These are phyloP conservation scores for Diaporthe caulivora DNA, from an alignment of 2,329 filamentous ascomycete species.

Conservation along the genomic window DNA sequence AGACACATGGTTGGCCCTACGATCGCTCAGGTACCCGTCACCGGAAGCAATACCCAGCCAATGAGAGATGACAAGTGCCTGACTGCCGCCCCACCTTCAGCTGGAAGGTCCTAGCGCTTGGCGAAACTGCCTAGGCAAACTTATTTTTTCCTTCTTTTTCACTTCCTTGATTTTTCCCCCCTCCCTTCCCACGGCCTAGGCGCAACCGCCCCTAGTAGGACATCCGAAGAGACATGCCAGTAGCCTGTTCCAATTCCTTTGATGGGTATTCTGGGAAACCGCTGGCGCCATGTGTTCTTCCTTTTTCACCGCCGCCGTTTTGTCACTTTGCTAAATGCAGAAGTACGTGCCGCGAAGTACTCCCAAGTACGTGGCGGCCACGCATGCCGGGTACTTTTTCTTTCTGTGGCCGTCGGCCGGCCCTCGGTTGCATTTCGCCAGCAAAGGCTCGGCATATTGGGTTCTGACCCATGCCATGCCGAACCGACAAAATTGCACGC, in stretches of 20 bases:
- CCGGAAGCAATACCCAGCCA: constrained; percentile 48
- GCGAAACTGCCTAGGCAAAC: constrained; percentile 28
- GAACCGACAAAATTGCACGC: not conserved
- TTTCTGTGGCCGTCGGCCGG: not conserved
- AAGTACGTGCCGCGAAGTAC: not conserved
- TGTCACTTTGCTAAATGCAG: not conserved
- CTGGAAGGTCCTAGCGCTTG: constrained; percentile 34
- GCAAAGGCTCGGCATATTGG: not conserved
- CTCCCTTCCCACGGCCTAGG: not conserved
- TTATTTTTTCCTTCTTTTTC: constrained; percentile 31
- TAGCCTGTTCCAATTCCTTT: constrained; percentile 7
- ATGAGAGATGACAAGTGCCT: constrained; percentile 44
- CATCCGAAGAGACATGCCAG: constrained; percentile 20
- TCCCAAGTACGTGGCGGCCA: constrained; percentile 5
- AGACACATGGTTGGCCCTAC: constrained; percentile 51
- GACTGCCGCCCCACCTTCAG: constrained; percentile 35
- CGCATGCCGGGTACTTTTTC: constrained; percentile 3
- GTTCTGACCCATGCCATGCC: not conserved
- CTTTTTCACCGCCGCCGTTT: constrained; percentile 7
- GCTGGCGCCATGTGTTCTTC: constrained; percentile 2
- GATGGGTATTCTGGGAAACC: not conserved
- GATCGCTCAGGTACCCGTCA: constrained; percentile 58
- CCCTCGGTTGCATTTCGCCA: not conserved
- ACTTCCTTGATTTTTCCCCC: not conserved
- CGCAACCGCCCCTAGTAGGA: constrained; percentile 4